Conservation (phyloP, 257 asterid species). For the Penstemon eatonii region DNA sequence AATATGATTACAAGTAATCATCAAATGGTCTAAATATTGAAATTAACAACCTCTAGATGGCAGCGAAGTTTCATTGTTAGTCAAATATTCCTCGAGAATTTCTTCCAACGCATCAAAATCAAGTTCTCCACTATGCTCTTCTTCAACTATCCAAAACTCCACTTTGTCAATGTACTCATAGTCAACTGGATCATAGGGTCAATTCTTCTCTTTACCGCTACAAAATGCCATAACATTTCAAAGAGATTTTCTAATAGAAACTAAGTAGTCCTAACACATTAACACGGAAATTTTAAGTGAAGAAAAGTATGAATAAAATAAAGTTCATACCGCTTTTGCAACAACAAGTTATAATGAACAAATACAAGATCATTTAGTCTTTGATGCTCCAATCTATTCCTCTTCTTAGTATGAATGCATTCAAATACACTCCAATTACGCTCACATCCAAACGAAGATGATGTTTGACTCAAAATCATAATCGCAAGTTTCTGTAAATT, state of each 20-base stretch:
- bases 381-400: background rate
- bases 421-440: slow-evolving; percentile 21
- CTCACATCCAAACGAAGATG: slow-evolving; percentile 9
- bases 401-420: slow-evolving; percentile 10
- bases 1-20: no score
- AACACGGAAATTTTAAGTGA: background rate
- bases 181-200: slow-evolving; percentile 14
- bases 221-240: background rate
- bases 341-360: slow-evolving; percentile 11
- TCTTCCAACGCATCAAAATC: slow-evolving; percentile 10
- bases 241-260: background rate
- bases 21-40: no score
- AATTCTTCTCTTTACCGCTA: background rate
- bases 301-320: background rate
- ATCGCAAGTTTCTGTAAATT: slow-evolving; percentile 2
- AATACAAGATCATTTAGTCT: slow-evolving; percentile 3
- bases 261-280: background rate
- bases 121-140: background rate
- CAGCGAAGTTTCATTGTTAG: no score
- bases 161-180: slow-evolving; percentile 14
- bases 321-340: background rate
- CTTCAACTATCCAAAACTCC: background rate
- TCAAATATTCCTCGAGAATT: no score
- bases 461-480: slow-evolving; percentile 1
- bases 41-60: no score